Conservation (phyloP, 768 basidiomycete species). For the Rhizopogon rudus region DNA sequence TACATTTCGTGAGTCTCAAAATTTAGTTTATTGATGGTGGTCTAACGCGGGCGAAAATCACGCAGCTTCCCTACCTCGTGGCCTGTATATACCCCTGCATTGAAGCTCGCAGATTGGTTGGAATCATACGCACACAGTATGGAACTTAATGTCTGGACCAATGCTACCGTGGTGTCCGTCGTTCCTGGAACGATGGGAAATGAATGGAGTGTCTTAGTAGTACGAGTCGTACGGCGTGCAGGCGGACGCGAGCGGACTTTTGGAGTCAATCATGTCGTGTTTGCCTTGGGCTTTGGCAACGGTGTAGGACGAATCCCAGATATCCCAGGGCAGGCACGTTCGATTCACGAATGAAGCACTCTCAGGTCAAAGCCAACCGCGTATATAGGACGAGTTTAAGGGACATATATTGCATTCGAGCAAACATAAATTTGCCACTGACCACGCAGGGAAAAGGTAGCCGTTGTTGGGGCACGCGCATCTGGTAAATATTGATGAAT, state of each 20-base stretch:
- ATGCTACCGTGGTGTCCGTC: slow-evolving; percentile 27
- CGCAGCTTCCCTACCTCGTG: slow-evolving; percentile 52
- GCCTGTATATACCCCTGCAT: slow-evolving; percentile 54
- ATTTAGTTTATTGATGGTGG: background rate
- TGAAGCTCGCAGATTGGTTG: slow-evolving; percentile 61
- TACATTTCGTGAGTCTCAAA: slow-evolving; percentile 45
- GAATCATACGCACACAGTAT: slow-evolving; percentile 56
- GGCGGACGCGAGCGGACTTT: slow-evolving; percentile 34
- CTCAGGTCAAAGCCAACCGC: background rate
- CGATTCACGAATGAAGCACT: background rate
- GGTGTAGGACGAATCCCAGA: slow-evolving; percentile 38
- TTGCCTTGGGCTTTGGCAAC: slow-evolving; percentile 45
- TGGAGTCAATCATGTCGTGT: slow-evolving; percentile 43
- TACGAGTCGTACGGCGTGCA: slow-evolving; percentile 20
- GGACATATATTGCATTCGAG: slow-evolving; percentile 60
- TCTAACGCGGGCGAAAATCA: background rate
- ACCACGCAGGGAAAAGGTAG: slow-evolving; percentile 66
- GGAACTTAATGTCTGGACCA: slow-evolving; percentile 66
- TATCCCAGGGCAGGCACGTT: slow-evolving; percentile 38
- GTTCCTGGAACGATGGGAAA: slow-evolving; percentile 27
- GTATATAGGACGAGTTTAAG: slow-evolving; percentile 48
- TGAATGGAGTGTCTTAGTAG: slow-evolving; percentile 37
- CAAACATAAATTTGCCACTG: slow-evolving; percentile 46
- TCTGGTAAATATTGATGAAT: slow-evolving; percentile 31
- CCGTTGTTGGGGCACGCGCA: slow-evolving; percentile 64